Evolutionary conservation across 495 filamentous ascomycete species (phyloP), one percentile per base, ranked within the genome.

Genomic region (Xylaria curta): DNA sequence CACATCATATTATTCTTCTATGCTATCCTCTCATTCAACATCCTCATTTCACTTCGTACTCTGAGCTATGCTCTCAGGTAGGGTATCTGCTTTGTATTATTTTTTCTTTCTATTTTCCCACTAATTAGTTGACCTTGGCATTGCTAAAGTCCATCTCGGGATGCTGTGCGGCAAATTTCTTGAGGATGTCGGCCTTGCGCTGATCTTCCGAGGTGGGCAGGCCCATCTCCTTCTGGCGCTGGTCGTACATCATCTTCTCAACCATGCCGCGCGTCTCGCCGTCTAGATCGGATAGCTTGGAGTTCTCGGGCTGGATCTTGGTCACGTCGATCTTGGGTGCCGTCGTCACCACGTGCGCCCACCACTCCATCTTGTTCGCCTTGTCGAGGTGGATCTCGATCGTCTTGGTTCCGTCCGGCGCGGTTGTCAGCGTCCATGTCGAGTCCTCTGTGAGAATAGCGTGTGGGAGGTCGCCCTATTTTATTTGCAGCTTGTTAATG

Each of bases 161-260:
- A 56, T 87, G 85, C 76, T 88, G 82, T 26, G 76, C 85, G 89
- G 97, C 91, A 82, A 98, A 99, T 81, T 95, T 94, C 86, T 92
- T 91, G 80, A 99, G 80, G 77, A 98, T 90, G 47, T 98, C 97
- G 82, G 87, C 80, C 88, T 99, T 98, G 85, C 91, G 90, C 85
- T 94, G 89, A 84, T 99, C 95, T 72, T 98, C 96, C 72, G 92
- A 96, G 28, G 90, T 93, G 75, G 92, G 91, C 79, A 90, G 88
- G 8, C 96, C 96, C 73, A 76, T 36, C 86, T 97, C 96, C 89
- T 98, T 98, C 87, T 97, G 94, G 58, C 92, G 86, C 87, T 99
- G 96, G 84, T 99, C 96, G 76, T 87, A 99, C 96, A 99, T 99
- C 96, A 99, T 98, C 88, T 99, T 99, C 90, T 99, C 96, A 53